phyloP scores from a whole-genome alignment of 371 early-diverging fungal species.

The Blakeslea trispora region DNA sequence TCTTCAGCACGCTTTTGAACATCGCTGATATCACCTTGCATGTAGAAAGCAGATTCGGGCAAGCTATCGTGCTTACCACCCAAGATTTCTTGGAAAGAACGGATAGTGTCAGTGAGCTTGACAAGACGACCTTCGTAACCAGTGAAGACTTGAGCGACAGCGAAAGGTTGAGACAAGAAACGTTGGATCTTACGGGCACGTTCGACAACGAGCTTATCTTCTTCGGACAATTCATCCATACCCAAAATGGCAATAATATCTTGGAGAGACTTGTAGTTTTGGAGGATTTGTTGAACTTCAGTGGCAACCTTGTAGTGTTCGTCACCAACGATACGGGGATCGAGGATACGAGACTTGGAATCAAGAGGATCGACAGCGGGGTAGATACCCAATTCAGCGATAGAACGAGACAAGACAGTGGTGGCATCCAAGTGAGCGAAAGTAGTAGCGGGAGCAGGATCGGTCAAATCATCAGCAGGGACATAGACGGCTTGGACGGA shows the following conservation, averaged over 20 bases:
- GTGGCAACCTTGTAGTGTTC: conserved; percentile 97
- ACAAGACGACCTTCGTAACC: conserved; percentile 97
- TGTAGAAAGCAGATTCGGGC: conserved; percentile 97
- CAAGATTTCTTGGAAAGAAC: conserved; percentile 95
- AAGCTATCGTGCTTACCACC: conserved; percentile 95
- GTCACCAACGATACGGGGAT: conserved; percentile 95
- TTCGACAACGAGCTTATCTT: conserved; percentile 97
- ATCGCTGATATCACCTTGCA: conserved; percentile 97
- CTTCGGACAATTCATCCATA: conserved; percentile 97
- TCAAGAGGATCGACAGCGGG: conserved; percentile 99
- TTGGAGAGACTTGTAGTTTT: conserved; percentile 97
- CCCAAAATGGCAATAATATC: conserved; percentile 98
- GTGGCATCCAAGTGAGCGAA: conserved; percentile 99
- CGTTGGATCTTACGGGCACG: conserved; percentile 94
- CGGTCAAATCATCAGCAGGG: conserved; percentile 99
- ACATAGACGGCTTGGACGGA: conserved; percentile 98
- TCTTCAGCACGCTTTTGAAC: conserved; percentile 92
- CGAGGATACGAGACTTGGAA: conserved; percentile 97
- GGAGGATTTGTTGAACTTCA: conserved; percentile 93
- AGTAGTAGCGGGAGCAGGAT: conserved; percentile 98
- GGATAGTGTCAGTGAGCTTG: conserved; percentile 91
- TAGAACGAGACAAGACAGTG: conserved; percentile 97
- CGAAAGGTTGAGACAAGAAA: conserved; percentile 98
- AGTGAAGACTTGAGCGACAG: conserved; percentile 96
- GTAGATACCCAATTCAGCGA: conserved; percentile 98